Percentiles rank a stretch among this genome's conserved stretches.
Evolutionary conservation across 1,139 yeast genomes (phyloP).

Genomic region (Taiozyma sp.): DNA sequence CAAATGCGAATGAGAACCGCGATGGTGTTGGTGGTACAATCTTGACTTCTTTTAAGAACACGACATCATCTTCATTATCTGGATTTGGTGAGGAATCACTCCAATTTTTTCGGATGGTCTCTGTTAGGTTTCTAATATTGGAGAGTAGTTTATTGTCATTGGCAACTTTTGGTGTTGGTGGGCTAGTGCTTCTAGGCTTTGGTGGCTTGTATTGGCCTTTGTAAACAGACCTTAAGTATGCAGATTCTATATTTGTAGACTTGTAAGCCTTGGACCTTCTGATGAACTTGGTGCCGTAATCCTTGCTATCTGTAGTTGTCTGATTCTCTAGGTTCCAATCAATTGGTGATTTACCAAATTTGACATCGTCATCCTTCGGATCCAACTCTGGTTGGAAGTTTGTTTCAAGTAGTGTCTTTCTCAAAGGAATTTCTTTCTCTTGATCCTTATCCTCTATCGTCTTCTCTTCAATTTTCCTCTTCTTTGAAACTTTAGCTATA

Average conservation of each 20-base stretch:
- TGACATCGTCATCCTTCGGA: conserved; percentile 10
- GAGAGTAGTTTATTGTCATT: conserved; percentile 2
- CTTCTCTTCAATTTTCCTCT: conserved; percentile 9
- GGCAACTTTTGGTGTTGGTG: conserved; percentile 8
- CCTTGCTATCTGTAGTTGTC: not conserved
- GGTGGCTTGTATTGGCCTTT: conserved; percentile 30
- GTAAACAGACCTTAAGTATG: conserved; percentile 28
- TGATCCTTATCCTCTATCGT: not conserved
- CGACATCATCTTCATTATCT: conserved; percentile 24
- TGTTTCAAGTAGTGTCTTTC: conserved; percentile 4
- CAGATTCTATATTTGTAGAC: conserved; percentile 23
- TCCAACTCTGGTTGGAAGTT: conserved; percentile 13
- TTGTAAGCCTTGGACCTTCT: conserved; percentile 14
- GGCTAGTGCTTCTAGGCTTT: conserved; percentile 8
- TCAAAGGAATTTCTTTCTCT: conserved; percentile 5
- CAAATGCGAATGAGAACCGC: conserved; percentile 20
- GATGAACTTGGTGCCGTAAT: conserved; percentile 25
- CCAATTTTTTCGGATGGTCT: conserved; percentile 1
- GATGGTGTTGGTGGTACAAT: conserved; percentile 23
- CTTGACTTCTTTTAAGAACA: conserved; percentile 28
- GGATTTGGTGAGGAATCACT: not conserved
- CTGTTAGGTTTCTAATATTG: conserved; percentile 9
- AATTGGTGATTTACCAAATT: conserved; percentile 18
- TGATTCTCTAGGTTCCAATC: conserved; percentile 15
- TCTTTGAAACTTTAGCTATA: conserved; percentile 6